Evolutionary conservation across 2,329 filamentous ascomycete species (phyloP).

Genomic region (Microsporum canis): DNA sequence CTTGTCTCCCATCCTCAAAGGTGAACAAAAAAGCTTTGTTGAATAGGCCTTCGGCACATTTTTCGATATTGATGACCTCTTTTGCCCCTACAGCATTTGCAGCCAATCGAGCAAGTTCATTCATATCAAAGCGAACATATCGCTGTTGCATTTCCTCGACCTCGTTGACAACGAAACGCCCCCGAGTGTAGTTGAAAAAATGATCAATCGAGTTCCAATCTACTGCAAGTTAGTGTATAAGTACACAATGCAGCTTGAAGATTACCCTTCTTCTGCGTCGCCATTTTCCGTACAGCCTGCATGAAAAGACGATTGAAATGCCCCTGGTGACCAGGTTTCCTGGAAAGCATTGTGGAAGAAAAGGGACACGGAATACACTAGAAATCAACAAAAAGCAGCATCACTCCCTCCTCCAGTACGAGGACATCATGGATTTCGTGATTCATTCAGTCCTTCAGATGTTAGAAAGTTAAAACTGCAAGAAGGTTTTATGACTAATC

Average conservation of each 20-base stretch:
- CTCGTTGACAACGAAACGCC: constrained; percentile 7
- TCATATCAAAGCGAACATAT: constrained; percentile 23
- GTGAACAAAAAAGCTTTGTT: constrained; percentile 28
- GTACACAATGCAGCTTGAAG: not conserved
- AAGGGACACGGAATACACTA: not conserved
- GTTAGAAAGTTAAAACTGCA: too few species aligned
- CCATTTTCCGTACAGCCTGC: not conserved
- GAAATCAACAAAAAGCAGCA: too few species aligned
- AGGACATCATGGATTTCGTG: too few species aligned
- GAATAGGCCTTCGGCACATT: constrained; percentile 24
- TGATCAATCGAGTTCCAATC: constrained; percentile 21
- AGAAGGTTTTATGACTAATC: not conserved
- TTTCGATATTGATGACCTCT: constrained; percentile 23
- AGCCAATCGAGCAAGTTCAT: constrained; percentile 23
- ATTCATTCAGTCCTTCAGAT: too few species aligned
- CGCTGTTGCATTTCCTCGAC: constrained; percentile 1
- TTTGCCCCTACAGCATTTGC: constrained; percentile 21
- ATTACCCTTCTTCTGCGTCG: not conserved
- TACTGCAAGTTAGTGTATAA: not conserved
- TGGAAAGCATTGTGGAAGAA: not conserved
- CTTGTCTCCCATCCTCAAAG: constrained; percentile 23
- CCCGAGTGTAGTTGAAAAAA: constrained; percentile 7
- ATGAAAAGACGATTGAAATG: not conserved
- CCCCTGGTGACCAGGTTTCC: not conserved
- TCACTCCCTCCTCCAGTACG: too few species aligned